These are phyloP conservation scores for Verticillium isaacii DNA, from an alignment of 2,329 filamentous ascomycete genomes.

Conservation along the genomic window DNA sequence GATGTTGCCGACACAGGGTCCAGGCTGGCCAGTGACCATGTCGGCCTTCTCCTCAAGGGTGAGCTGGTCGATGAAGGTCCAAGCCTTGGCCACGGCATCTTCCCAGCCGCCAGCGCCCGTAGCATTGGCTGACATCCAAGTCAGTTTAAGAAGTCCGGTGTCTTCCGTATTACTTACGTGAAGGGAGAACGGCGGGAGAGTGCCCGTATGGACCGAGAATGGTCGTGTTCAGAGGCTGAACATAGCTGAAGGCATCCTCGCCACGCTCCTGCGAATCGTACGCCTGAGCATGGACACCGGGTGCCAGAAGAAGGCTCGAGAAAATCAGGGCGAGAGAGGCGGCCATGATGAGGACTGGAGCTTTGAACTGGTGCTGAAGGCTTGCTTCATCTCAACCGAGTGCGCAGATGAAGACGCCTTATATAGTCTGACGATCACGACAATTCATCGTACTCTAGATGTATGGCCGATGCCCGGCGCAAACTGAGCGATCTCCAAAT, in stretches of 20 bases:
- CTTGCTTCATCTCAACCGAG: background rate
- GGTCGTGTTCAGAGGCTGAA: conserved; percentile 35
- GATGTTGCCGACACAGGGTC: conserved; percentile 29
- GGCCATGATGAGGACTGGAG: conserved; percentile 9
- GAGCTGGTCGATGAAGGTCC: conserved; percentile 17
- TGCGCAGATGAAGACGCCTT: background rate
- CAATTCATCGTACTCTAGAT: background rate
- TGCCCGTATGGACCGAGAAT: conserved; percentile 34
- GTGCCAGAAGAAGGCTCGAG: conserved; percentile 24
- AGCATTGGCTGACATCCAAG: background rate
- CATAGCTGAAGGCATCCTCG: conserved; percentile 27
- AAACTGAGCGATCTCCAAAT: background rate
- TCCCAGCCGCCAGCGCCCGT: background rate
- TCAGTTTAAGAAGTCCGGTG: conserved; percentile 8
- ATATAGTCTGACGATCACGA: background rate
- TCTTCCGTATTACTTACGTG: conserved; percentile 23
- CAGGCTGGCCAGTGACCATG: conserved; percentile 25
- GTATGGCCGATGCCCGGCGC: background rate
- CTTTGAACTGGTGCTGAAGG: background rate
- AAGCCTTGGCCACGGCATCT: conserved; percentile 13
- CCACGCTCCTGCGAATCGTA: conserved; percentile 17
- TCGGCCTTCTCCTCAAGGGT: conserved; percentile 22
- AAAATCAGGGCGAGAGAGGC: conserved; percentile 29
- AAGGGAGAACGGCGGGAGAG: conserved; percentile 28
- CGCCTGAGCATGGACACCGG: conserved; percentile 19